phyloP scores from a whole-genome alignment of 441 rosid genomes.

The Isatis lusitanica region DNA sequence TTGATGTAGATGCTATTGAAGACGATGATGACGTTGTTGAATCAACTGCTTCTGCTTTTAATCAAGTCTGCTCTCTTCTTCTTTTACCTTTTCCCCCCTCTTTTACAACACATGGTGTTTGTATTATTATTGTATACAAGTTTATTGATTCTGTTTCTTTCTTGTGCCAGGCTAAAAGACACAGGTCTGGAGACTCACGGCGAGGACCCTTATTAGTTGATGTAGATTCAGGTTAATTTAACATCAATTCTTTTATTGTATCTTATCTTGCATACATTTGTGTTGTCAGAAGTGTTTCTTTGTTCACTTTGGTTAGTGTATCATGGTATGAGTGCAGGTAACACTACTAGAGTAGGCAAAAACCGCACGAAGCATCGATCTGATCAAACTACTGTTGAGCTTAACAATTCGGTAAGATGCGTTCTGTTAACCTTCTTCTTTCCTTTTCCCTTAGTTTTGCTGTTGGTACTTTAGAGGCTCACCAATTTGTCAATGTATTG shows the following conservation, averaged over 20 bases:
- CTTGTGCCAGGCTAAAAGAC: slow-evolving; percentile 57
- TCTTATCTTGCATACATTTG: not conserved
- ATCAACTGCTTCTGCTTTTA: slow-evolving; percentile 78
- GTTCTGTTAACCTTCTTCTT: not conserved
- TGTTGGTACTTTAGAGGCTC: slow-evolving; percentile 12
- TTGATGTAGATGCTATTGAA: slow-evolving; percentile 72
- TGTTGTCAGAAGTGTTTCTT: not conserved
- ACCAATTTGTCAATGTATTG: not conserved
- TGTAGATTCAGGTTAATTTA: slow-evolving; percentile 61
- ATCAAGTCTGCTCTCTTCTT: slow-evolving; percentile 53
- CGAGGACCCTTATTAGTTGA: slow-evolving; percentile 45
- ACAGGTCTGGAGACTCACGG: slow-evolving; percentile 49
- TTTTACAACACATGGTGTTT: not conserved
- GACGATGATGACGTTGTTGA: slow-evolving; percentile 91
- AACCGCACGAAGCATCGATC: slow-evolving; percentile 50
- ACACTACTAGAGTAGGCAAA: slow-evolving; percentile 37
- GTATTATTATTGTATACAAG: no score
- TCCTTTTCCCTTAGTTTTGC: not conserved
- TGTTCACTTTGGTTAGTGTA: slow-evolving; percentile 13
- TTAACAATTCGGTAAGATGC: slow-evolving; percentile 54
- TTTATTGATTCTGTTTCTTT: slow-evolving; percentile 19
- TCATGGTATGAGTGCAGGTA: slow-evolving; percentile 45
- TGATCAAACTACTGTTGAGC: slow-evolving; percentile 41
- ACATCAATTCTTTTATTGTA: not conserved
- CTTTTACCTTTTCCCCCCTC: not conserved